Base-by-base conservation (phyloP, 2,329 filamentous ascomycete species). In the Neonectria ditissima region DNA sequence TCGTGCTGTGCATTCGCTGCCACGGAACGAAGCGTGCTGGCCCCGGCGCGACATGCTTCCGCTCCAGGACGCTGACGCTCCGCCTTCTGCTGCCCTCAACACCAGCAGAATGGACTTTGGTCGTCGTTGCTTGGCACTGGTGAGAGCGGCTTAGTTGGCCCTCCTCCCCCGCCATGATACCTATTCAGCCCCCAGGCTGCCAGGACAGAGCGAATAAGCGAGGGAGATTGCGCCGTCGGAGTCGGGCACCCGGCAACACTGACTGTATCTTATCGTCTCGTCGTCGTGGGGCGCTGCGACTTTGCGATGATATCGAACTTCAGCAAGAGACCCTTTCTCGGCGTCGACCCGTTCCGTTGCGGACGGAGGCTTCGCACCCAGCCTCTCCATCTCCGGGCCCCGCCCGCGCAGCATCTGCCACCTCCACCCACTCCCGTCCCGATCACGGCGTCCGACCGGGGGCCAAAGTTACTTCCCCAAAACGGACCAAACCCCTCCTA, bases 31-130 rank as follows among this genome's bases (percentile, higher is more conserved):
- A 30, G 20, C 26, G 22, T 11, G 11, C 26, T 28, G 26, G n/a
- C 43, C 39, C 32, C 65, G 65, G 62, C 53, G 39, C 55, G 55
- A 65, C 44, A 45, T 66, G 55, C 14, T 56, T 43, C 63, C 63
- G 55, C 9, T 66, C 56, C 48, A 28, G 59, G 41, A 43, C 39
- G 20, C 28, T 47, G 48, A n/a, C 24, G 48, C 63, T 63, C 63
- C 55, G 63, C 62, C 59, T n/a, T n/a, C n/a, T n/a, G n/a, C 39
- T 28, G 22, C 45, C 47, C 30, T 26, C 24, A 48, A 28, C 45
- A 13, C 26, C 26, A n/a, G n/a, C 34, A 16, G 26, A 16, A 48
- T 30, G 50, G 16, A 54, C 51, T 54, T 54, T 54, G 51, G 34
- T 54, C 22, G 2, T 9, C 47, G 30, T 32, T 48, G 44, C n/a